phyloP scores from a whole-genome alignment of 441 rosid species.

The Isatis lusitanica region DNA sequence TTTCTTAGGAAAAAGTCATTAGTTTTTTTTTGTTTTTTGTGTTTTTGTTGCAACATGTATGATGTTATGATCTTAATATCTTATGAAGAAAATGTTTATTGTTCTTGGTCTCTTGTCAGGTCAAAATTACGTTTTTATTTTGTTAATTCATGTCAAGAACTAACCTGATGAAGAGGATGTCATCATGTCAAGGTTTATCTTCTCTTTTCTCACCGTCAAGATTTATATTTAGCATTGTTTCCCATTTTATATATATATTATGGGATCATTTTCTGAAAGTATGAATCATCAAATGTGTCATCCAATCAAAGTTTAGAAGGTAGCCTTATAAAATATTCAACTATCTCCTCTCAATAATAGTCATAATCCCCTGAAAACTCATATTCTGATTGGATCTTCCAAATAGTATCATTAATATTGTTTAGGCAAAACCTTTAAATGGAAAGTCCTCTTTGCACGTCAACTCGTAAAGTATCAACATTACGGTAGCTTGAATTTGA shows the following conservation, averaged over 20 bases:
- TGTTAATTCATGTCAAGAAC: not conserved
- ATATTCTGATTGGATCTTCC: not conserved
- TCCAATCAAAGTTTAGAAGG: not conserved
- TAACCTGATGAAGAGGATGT: not conserved
- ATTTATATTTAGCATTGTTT: not conserved
- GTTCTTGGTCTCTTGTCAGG: not conserved
- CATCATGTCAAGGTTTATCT: not conserved
- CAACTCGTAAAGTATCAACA: conserved; percentile 23
- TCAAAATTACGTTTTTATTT: not conserved
- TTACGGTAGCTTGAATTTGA: conserved; percentile 9
- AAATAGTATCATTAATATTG: not conserved
- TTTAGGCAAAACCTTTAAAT: not conserved
- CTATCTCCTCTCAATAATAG: not conserved
- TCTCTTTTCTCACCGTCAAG: not conserved
- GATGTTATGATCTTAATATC: not conserved
- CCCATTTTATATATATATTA: not conserved
- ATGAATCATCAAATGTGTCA: conserved; percentile 7
- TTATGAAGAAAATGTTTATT: not conserved
- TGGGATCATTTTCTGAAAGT: not conserved
- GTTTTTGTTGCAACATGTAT: not conserved
- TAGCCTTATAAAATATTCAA: not conserved
- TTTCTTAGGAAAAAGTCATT: not conserved
- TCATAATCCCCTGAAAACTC: not conserved
- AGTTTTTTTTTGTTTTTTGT: too few relatives aligned
- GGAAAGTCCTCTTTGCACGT: conserved; percentile 3